These are phyloP conservation scores for Cytospora paraplurivora DNA, from an alignment of 2,329 filamentous ascomycete genomes.

Conservation along the genomic window DNA sequence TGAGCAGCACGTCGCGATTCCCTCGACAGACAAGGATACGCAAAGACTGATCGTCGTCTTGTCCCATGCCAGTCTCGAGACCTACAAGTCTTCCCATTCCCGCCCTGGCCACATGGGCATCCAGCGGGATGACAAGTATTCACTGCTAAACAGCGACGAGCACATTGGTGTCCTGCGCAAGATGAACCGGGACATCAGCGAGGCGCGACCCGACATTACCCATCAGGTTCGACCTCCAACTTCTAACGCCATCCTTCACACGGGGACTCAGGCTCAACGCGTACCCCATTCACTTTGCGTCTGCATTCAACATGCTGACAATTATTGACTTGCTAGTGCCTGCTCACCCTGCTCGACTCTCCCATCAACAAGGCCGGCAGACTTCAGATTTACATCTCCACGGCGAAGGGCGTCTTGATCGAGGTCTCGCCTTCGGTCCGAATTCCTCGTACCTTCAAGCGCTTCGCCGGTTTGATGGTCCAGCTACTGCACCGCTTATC, in stretches of 20 bases:
- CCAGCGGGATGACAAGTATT: conserved; percentile 90
- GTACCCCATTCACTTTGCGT: conserved; percentile 29
- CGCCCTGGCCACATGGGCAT: conserved; percentile 64
- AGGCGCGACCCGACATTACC: conserved; percentile 95
- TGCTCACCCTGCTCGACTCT: conserved; percentile 94
- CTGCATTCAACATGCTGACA: conserved; percentile 48
- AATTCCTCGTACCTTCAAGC: conserved; percentile 97
- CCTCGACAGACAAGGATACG: conserved; percentile 84
- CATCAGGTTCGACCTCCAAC: conserved; percentile 72
- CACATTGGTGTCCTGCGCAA: conserved; percentile 99
- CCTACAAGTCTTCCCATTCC: conserved; percentile 86
- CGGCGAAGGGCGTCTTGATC: conserved; percentile 94
- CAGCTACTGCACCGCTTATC: conserved; percentile 94
- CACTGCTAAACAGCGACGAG: conserved; percentile 96
- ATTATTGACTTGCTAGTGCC: conserved; percentile 65
- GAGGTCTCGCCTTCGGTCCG: conserved; percentile 98
- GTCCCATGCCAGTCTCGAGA: conserved; percentile 96
- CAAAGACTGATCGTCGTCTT: conserved; percentile 93
- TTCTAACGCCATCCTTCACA: conserved; percentile 27
- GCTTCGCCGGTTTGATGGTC: conserved; percentile 97
- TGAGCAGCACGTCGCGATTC: conserved; percentile 85
- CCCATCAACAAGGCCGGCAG: conserved; percentile 98
- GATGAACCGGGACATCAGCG: conserved; percentile 98
- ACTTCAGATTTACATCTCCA: conserved; percentile 98
- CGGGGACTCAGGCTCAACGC: conserved; percentile 16